Percentiles rank a stretch among this genome's conserved stretches.
Conservation (phyloP, 352 stramenopile genomes). For the Pythium apleroticum region DNA sequence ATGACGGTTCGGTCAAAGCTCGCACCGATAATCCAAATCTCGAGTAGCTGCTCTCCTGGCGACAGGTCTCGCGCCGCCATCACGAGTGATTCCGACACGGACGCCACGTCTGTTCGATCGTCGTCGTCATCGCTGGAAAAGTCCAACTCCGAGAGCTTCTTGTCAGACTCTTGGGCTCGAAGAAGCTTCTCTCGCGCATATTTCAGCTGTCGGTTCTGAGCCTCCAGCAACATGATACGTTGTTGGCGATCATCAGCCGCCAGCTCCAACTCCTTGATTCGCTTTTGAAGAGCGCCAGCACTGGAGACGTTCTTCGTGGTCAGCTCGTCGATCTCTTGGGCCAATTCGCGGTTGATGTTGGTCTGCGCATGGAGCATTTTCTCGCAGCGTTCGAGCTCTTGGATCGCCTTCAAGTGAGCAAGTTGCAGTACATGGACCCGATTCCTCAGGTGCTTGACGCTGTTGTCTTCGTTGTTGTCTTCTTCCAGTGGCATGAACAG, state of each 20-base stretch:
- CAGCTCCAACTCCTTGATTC: slow-evolving; percentile 85
- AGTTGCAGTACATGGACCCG: slow-evolving; percentile 89
- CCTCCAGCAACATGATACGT: slow-evolving; percentile 81
- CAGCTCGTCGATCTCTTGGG: slow-evolving; percentile 89
- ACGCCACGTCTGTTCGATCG: slow-evolving; percentile 43
- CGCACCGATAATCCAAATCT: slow-evolving; percentile 84
- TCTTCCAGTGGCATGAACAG: background rate
- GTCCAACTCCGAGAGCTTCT: slow-evolving; percentile 26
- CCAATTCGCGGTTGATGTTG: slow-evolving; percentile 93
- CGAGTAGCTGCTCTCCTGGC: slow-evolving; percentile 90
- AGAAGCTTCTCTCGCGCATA: slow-evolving; percentile 66
- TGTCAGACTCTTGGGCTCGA: slow-evolving; percentile 24
- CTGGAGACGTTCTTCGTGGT: slow-evolving; percentile 70
- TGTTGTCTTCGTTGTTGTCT: slow-evolving; percentile 29
- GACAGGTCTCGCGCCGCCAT: slow-evolving; percentile 57
- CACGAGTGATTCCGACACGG: slow-evolving; percentile 65
- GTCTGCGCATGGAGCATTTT: slow-evolving; percentile 94
- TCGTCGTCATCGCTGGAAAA: slow-evolving; percentile 42
- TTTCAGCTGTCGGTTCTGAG: slow-evolving; percentile 85
- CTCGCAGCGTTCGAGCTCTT: slow-evolving; percentile 91
- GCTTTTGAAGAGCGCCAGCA: slow-evolving; percentile 69
- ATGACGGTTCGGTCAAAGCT: slow-evolving; percentile 72
- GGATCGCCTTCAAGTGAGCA: slow-evolving; percentile 86
- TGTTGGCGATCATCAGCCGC: slow-evolving; percentile 81
- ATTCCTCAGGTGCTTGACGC: slow-evolving; percentile 64